A percentile compares a stretch with the other conserved stretches of the same genome.
These are phyloP conservation scores for Candida stauntonica DNA, from an alignment of 805 yeast genomes.

Conservation along the genomic window DNA sequence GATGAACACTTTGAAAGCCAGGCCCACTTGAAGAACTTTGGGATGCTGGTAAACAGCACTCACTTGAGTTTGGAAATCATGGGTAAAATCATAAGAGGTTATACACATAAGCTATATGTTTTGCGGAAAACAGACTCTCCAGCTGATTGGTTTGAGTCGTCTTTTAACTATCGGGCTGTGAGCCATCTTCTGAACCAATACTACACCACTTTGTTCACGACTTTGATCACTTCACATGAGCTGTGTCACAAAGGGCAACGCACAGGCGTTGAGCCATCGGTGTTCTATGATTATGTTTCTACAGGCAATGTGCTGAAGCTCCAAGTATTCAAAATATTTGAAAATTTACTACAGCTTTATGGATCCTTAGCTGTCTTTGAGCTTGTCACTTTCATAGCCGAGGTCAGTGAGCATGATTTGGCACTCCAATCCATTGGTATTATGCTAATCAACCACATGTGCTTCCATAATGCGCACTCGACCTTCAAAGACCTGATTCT, in stretches of 20 bases:
- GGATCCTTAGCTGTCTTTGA: slow-evolving; percentile 34
- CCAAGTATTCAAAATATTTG: slow-evolving; percentile 31
- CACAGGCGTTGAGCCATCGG: slow-evolving; percentile 3
- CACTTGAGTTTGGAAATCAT: slow-evolving; percentile 11
- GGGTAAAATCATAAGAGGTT: slow-evolving; percentile 6
- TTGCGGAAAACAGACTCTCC: slow-evolving; percentile 4
- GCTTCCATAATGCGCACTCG: slow-evolving; percentile 18
- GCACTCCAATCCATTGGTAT: slow-evolving; percentile 31
- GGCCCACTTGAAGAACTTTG: slow-evolving; percentile 14
- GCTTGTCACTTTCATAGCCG: slow-evolving; percentile 31
- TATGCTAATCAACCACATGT: slow-evolving; percentile 28
- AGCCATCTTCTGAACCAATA: slow-evolving; percentile 15
- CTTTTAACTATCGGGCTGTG: slow-evolving; percentile 11
- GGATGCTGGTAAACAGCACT: slow-evolving; percentile 13
- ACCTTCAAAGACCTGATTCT: slow-evolving; percentile 13
- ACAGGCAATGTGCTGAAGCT: slow-evolving; percentile 20
- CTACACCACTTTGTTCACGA: slow-evolving; percentile 14
- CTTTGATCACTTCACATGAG: slow-evolving; percentile 14
- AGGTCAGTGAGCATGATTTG: slow-evolving; percentile 32
- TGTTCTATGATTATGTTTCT: slow-evolving; percentile 16
- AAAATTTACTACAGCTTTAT: slow-evolving; percentile 32
- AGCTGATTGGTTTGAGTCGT: slow-evolving; percentile 6
- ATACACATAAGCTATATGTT: slow-evolving; percentile 6
- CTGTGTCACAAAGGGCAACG: slow-evolving; percentile 18
- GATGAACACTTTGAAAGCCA: slow-evolving; percentile 8